A percentile compares a stretch with the other conserved stretches of the same genome.
These are phyloP conservation scores for Nicotiana tomentosiformis DNA, from an alignment of 257 asterid genomes.

Conservation along the genomic window DNA sequence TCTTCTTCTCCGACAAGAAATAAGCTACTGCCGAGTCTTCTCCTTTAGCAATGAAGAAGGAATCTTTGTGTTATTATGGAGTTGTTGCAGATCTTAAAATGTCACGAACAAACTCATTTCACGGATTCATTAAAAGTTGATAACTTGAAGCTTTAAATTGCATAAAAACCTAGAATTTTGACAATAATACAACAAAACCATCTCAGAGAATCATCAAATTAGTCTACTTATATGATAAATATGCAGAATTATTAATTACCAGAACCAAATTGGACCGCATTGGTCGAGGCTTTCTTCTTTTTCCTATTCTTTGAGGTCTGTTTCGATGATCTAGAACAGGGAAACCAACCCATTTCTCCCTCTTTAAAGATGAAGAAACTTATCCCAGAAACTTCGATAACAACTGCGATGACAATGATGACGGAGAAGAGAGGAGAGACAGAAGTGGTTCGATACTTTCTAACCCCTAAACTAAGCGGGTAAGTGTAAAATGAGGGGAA, in stretches of 20 bases:
- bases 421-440: no score
- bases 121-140: not conserved
- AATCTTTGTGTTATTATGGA: no score
- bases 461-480: no score
- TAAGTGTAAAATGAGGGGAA: no score
- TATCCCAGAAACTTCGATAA: no score
- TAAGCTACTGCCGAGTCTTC: no score
- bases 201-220: not conserved
- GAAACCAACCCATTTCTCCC: slow-evolving; percentile 62
- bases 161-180: not conserved
- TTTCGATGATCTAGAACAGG: slow-evolving; percentile 55
- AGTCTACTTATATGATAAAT: not conserved
- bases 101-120: not conserved
- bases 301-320: slow-evolving; percentile 26
- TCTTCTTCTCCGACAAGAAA: no score
- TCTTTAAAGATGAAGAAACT: not conserved
- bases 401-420: no score
- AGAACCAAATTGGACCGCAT: slow-evolving; percentile 33
- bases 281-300: slow-evolving; percentile 36
- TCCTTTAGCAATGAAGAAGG: no score
- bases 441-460: no score
- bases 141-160: not conserved
- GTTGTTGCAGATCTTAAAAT: no score
- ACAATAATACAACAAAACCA: not conserved
- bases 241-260: slow-evolving; percentile 17